These are phyloP conservation scores for Fusarium annulatum DNA, from an alignment of 2,329 filamentous ascomycete species.

Conservation along the genomic window DNA sequence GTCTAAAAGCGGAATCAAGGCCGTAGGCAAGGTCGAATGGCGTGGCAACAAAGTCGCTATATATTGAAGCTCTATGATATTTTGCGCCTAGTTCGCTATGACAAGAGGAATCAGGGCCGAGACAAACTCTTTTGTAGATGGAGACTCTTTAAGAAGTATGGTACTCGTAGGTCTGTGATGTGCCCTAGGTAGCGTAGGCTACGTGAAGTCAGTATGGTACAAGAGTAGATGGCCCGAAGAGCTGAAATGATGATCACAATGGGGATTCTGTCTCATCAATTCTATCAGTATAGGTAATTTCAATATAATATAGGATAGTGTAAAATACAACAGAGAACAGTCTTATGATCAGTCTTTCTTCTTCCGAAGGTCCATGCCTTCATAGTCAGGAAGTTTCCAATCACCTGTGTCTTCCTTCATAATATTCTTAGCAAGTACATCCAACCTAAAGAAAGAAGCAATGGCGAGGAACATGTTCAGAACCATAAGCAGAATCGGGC, in stretches of 20 bases:
- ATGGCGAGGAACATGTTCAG: not conserved
- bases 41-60: not conserved
- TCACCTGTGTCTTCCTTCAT: not conserved
- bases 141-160: too few relatives aligned
- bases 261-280: too few relatives aligned
- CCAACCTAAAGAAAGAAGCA: not conserved
- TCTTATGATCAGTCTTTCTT: too few relatives aligned
- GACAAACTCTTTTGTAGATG: accelerated
- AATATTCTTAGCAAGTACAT: not conserved
- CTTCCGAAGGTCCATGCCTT: not conserved
- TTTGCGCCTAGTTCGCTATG: accelerated
- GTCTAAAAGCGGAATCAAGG: not conserved
- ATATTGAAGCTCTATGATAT: too few relatives aligned
- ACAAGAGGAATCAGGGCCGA: not conserved
- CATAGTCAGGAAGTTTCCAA: not conserved
- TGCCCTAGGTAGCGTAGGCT: not conserved
- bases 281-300: too few relatives aligned
- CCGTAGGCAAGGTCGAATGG: not conserved
- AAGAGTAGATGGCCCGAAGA: not conserved
- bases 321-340: too few relatives aligned
- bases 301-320: too few relatives aligned
- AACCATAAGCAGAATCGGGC: not conserved
- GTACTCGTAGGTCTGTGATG: accelerated
- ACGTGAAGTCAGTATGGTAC: not conserved
- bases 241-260: not conserved